These are phyloP conservation scores for Schizothecium vesticola DNA, from an alignment of 495 filamentous ascomycete species.

Conservation along the genomic window DNA sequence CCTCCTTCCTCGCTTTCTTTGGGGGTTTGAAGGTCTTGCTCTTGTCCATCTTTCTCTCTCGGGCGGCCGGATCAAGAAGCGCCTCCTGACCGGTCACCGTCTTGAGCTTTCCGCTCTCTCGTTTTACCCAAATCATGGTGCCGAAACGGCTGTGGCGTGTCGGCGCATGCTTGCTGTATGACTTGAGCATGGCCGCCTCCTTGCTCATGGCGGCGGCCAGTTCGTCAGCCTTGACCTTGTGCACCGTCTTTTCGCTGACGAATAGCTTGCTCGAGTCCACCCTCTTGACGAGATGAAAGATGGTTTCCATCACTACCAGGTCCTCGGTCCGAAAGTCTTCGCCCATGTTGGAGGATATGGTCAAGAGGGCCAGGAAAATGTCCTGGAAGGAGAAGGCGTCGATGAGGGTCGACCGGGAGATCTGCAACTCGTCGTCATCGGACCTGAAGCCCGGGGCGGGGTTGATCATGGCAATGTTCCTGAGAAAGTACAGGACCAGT, in stretches of 20 bases:
- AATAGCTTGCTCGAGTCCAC: slow-evolving; percentile 83
- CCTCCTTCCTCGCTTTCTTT: slow-evolving; percentile 54
- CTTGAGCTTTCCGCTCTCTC: slow-evolving; percentile 71
- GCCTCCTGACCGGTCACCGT: slow-evolving; percentile 85
- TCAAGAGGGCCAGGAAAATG: slow-evolving; percentile 76
- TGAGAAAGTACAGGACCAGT: slow-evolving; percentile 77
- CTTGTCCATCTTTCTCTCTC: slow-evolving; percentile 82
- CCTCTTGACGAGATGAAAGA: slow-evolving; percentile 90
- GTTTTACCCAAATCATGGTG: slow-evolving; percentile 95
- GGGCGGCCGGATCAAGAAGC: slow-evolving; percentile 64
- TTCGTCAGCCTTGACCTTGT: slow-evolving; percentile 63
- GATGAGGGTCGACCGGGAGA: slow-evolving; percentile 80
- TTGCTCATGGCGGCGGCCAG: slow-evolving; percentile 66
- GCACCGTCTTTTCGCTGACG: slow-evolving; percentile 66
- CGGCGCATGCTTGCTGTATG: slow-evolving; percentile 72
- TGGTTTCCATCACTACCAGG: slow-evolving; percentile 74
- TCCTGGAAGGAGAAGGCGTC: slow-evolving; percentile 87
- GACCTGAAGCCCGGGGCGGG: slow-evolving; percentile 53
- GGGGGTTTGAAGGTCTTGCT: slow-evolving; percentile 88
- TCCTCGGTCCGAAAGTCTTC: slow-evolving; percentile 90
- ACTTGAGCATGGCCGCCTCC: slow-evolving; percentile 72
- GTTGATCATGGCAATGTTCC: slow-evolving; percentile 81
- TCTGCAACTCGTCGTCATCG: slow-evolving; percentile 75
- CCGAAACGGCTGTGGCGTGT: slow-evolving; percentile 92
- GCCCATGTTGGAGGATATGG: slow-evolving; percentile 81